phyloP scores from a whole-genome alignment of 2,329 filamentous ascomycete genomes.

The Xylogone sp. region DNA sequence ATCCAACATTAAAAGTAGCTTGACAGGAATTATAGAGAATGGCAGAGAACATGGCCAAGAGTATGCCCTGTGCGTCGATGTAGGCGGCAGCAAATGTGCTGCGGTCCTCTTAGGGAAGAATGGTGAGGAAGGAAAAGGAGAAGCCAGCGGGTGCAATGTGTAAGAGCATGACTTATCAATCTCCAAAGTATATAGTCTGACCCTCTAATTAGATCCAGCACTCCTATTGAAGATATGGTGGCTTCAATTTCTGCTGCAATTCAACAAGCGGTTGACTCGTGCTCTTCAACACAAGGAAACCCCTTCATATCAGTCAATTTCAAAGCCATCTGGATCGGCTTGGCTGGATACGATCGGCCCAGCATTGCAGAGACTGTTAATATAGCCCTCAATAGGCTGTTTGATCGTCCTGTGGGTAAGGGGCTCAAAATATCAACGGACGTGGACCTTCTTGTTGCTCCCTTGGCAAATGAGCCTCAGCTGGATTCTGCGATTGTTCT shows the following conservation, averaged over 20 bases:
- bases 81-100: slow-evolving; percentile 38
- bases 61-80: slow-evolving; percentile 36
- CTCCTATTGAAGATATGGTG: slow-evolving; percentile 25
- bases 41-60: background rate
- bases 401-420: slow-evolving; percentile 19
- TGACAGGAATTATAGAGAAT: background rate
- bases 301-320: slow-evolving; percentile 14
- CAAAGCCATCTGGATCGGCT: slow-evolving; percentile 33
- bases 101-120: slow-evolving; percentile 28
- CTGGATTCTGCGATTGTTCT: slow-evolving; percentile 29
- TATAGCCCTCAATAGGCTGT: slow-evolving; percentile 22
- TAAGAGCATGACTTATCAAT: slow-evolving; percentile 17
- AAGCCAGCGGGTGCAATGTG: slow-evolving; percentile 36
- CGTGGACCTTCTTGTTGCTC: slow-evolving; percentile 34
- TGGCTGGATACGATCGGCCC: slow-evolving; percentile 36
- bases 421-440: slow-evolving; percentile 33
- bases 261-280: slow-evolving; percentile 19
- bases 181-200: slow-evolving; percentile 7
- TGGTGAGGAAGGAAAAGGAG: slow-evolving; percentile 25
- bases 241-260: slow-evolving; percentile 23
- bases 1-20: background rate
- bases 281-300: slow-evolving; percentile 8
- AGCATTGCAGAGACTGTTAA: slow-evolving; percentile 25
- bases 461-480: slow-evolving; percentile 12
- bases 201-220: slow-evolving; percentile 16